Evolutionary conservation across 2,329 filamentous ascomycete genomes (phyloP), one percentile per base, ranked within the genome.

Genomic region (Verticillium isaacii): DNA sequence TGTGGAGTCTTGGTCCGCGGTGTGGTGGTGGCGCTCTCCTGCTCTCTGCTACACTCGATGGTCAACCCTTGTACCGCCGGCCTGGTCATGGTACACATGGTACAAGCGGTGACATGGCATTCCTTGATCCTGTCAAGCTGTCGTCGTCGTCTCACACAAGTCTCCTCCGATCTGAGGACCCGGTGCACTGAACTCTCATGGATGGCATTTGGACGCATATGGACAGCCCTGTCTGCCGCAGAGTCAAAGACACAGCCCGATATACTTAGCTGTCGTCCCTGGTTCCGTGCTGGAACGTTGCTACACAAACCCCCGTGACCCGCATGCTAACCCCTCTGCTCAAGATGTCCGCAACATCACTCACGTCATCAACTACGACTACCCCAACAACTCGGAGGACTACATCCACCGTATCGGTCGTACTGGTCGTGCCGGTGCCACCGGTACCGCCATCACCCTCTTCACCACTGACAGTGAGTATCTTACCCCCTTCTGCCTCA

Each of bases 321-420:
- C 82, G 81, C 79, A 82, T 85, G 82, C 92, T 96, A 96, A 96
- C 91, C 85, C 86, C 78, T 72, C 71, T 72, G 74, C 72, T 74
- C 75, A 97, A 98, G 95, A 99, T 90, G 95, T 99, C 84, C 94
- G 93, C 83, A 96, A 99, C 86, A 99, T 99, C 84, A 98, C 95
- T 81, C 95, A 99, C 83, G 95, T 99, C 81, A 87, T 99, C 82
- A 98, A 98, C 89, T 97, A 98, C 91, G 95, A 98, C 79, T 98
- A 98, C 81, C 94, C 94, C 78, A 98, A 98, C 85, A 98, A 98
- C 80, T 88, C 95, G 73, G 95, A 99, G 82, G 94, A 98, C 75
- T 98, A 98, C 74, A 96, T 98, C 70, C 95, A 97, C 76, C 91
- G 95, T 77, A 95, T 94, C 78, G 95, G 95, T 72, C 91, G 95